phyloP scores from a whole-genome alignment of 768 basidiomycete species.

The Cantharellus anzutake region DNA sequence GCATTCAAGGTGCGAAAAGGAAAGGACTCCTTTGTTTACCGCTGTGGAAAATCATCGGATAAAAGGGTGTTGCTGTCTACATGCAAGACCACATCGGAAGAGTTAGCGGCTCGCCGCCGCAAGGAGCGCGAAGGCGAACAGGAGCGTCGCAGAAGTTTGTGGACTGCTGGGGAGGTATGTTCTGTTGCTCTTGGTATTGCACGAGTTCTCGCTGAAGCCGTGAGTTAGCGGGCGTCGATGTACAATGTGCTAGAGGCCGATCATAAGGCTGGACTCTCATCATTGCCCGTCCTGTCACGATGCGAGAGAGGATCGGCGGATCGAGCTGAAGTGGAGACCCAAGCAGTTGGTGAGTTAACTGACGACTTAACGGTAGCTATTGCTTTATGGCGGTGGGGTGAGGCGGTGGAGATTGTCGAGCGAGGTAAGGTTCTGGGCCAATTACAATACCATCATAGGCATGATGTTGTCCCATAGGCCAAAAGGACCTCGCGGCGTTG shows the following conservation, averaged over 20 bases:
- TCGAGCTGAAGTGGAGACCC: no score
- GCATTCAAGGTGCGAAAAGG: slow-evolving; percentile 89
- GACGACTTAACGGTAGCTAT: slow-evolving; percentile 39
- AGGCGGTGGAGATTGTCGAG: no score
- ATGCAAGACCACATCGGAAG: slow-evolving; percentile 85
- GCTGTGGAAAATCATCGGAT: slow-evolving; percentile 60
- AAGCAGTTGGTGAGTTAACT: no score
- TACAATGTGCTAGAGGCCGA: no score
- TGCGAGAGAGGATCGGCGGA: slow-evolving; percentile 27
- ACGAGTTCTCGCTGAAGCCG: no score
- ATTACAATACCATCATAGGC: no score
- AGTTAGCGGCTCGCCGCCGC: slow-evolving; percentile 66
- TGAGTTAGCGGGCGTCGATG: no score
- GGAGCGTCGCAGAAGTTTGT: no score
- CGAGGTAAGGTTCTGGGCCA: no score
- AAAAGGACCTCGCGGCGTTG: no score
- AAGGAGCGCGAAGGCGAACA: no score
- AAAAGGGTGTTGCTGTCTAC: slow-evolving; percentile 74
- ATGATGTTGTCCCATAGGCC: no score
- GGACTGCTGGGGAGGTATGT: slow-evolving; percentile 79
- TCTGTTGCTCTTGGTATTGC: slow-evolving; percentile 79
- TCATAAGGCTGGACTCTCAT: slow-evolving; percentile 42
- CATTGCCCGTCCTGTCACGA: not conserved
- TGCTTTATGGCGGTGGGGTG: slow-evolving; percentile 30
- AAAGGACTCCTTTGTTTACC: slow-evolving; percentile 88